Evolutionary conservation across 768 basidiomycete species (phyloP).

Genomic region (Podaxis mareebaensis): DNA sequence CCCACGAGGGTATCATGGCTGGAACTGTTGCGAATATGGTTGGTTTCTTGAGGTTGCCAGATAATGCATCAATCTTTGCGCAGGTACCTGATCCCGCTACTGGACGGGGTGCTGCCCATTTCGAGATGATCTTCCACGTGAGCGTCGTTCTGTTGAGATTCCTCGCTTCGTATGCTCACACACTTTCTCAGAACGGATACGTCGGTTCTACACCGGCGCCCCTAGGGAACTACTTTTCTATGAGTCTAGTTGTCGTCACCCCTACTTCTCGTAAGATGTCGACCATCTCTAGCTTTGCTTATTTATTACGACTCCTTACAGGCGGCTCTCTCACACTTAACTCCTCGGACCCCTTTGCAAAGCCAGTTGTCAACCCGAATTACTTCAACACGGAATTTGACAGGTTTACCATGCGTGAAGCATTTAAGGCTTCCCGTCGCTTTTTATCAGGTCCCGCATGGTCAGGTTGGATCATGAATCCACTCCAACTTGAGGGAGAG

Average conservation of each 20-base stretch:
- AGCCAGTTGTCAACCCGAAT: constrained; percentile 49
- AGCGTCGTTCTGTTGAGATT: not conserved
- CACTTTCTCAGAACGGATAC: constrained; percentile 10
- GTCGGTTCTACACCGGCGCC: constrained; percentile 3
- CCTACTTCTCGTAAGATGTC: constrained; percentile 29
- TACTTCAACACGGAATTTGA: constrained; percentile 53
- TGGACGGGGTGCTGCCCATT: constrained; percentile 10
- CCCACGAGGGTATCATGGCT: constrained; percentile 3
- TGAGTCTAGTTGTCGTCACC: constrained; percentile 25
- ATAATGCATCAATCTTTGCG: constrained; percentile 10
- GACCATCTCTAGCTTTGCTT: not conserved
- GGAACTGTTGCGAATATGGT: constrained; percentile 11
- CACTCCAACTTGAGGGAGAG: constrained; percentile 14
- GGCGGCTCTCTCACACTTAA: constrained; percentile 24
- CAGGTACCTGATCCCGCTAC: constrained; percentile 7
- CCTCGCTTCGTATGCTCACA: not conserved
- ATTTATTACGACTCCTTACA: not conserved
- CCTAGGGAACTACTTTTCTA: constrained; percentile 27
- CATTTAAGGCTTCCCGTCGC: constrained; percentile 20
- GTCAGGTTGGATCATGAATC: constrained; percentile 22
- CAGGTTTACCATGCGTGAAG: constrained; percentile 22
- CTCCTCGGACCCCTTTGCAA: constrained; percentile 41
- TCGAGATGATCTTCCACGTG: constrained; percentile 10
- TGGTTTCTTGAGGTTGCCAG: constrained; percentile 16
- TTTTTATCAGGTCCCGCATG: constrained; percentile 24